phyloP scores from a whole-genome alignment of 768 basidiomycete genomes.

The Plicaturopsis crispa region DNA sequence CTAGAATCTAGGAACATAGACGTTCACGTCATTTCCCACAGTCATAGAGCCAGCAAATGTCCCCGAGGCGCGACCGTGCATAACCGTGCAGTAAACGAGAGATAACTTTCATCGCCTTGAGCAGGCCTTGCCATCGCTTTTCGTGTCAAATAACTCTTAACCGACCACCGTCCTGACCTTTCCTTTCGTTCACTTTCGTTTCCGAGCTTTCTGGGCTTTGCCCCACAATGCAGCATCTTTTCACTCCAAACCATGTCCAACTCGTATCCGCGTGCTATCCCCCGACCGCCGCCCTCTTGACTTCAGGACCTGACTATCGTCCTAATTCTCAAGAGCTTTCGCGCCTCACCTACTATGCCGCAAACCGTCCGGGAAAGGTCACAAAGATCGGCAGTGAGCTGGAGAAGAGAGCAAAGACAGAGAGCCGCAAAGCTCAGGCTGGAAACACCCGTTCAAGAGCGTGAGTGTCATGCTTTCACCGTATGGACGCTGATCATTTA shows the following conservation, averaged over 20 bases:
- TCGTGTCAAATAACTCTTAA: no score
- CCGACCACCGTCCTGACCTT: no score
- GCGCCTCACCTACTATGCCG: constrained; percentile 78
- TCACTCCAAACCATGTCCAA: constrained; percentile 78
- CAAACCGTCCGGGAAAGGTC: constrained; percentile 76
- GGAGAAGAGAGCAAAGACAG: constrained; percentile 62
- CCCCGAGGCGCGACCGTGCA: no score
- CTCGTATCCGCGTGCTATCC: constrained; percentile 87
- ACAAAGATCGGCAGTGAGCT: constrained; percentile 70
- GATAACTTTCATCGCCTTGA: no score
- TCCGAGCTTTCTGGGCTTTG: no score
- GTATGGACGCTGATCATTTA: constrained; percentile 2
- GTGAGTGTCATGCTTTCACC: constrained; percentile 36
- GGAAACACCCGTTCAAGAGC: constrained; percentile 77
- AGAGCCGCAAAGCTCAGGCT: constrained; percentile 59
- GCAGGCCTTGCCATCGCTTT: no score
- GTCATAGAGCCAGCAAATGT: no score
- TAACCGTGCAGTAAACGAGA: no score
- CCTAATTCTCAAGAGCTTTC: constrained; percentile 85
- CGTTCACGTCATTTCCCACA: no score
- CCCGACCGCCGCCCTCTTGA: constrained; percentile 61
- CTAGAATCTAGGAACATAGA: no score
- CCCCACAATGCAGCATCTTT: constrained; percentile 54
- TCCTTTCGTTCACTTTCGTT: no score
- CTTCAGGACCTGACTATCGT: constrained; percentile 68